Evolutionary conservation across 306 rosid genomes (phyloP).

Genomic region (Ammopiptanthus mongolicus): DNA sequence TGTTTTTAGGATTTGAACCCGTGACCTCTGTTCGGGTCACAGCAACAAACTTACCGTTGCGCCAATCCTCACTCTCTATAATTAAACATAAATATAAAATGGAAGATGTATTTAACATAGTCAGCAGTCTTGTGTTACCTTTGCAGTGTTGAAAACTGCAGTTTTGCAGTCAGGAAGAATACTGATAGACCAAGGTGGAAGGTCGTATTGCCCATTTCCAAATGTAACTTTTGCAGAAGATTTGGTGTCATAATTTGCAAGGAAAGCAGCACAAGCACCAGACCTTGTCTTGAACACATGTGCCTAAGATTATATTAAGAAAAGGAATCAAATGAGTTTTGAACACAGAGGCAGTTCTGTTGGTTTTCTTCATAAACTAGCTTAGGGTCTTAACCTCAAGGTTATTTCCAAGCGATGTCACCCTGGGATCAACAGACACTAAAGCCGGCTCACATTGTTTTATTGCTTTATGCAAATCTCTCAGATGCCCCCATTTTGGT

Average conservation of each 20-base stretch:
- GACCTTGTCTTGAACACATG: slow-evolving; percentile 54
- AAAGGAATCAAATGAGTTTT: slow-evolving; percentile 15
- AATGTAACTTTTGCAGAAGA: slow-evolving; percentile 49
- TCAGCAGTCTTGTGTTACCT: slow-evolving; percentile 38
- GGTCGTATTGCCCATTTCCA: slow-evolving; percentile 46
- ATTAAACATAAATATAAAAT: neutral
- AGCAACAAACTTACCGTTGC: too few relatives aligned
- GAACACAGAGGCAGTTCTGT: neutral
- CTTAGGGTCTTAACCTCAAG: slow-evolving; percentile 54
- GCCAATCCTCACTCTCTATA: too few relatives aligned
- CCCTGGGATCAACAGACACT: slow-evolving; percentile 53
- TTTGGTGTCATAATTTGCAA: slow-evolving; percentile 57
- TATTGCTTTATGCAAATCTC: slow-evolving; percentile 61
- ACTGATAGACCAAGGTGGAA: slow-evolving; percentile 91
- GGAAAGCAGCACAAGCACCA: slow-evolving; percentile 68
- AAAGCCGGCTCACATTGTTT: slow-evolving; percentile 66
- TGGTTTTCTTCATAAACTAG: slow-evolving; percentile 9
- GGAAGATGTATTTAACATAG: neutral
- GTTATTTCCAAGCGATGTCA: slow-evolving; percentile 45
- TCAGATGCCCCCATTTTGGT: slow-evolving; percentile 80
- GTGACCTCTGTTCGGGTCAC: too few relatives aligned
- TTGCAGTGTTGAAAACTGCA: slow-evolving; percentile 73
- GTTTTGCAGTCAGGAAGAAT: slow-evolving; percentile 82
- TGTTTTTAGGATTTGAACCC: too few relatives aligned
- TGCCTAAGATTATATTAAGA: slow-evolving; percentile 44